Evolutionary conservation across 202 grass and related monocot species (phyloP).

Genomic region (Setaria viridis): DNA sequence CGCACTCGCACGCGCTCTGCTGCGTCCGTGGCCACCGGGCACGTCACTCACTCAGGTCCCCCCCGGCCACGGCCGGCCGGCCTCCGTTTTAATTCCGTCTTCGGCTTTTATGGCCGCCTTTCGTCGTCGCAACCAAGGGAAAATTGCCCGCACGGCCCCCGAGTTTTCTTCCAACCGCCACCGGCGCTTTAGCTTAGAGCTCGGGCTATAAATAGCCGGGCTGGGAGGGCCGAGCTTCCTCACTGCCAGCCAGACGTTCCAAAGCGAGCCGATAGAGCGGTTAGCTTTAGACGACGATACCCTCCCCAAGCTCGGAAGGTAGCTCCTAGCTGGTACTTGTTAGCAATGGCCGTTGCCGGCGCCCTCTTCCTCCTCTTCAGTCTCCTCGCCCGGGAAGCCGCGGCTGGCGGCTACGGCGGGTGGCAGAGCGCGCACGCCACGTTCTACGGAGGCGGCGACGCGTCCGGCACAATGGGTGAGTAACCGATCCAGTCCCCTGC

Average conservation of each 20-base stretch:
- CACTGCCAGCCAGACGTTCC: constrained; percentile 52
- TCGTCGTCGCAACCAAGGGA: not conserved
- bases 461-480: constrained; percentile 91
- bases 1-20: not conserved
- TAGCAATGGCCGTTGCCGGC: constrained; percentile 42
- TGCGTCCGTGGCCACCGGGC: not conserved
- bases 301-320: not conserved
- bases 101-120: too few species aligned
- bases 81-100: too few species aligned
- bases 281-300: not conserved
- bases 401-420: constrained; percentile 61
- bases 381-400: constrained; percentile 45
- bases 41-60: not conserved
- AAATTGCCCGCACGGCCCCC: not conserved
- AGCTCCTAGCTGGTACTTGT: too few species aligned
- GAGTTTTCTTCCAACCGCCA: constrained; percentile 42
- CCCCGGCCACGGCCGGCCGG: too few species aligned
- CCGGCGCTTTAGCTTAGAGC: not conserved
- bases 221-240: constrained; percentile 12
- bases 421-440: constrained; percentile 92
- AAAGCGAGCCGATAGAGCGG: not conserved
- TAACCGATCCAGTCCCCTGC: not conserved
- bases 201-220: constrained; percentile 59
- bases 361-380: constrained; percentile 50
- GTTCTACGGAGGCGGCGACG: constrained; percentile 93